A percentile compares a stretch with the other conserved stretches of the same genome.
phyloP scores from a whole-genome alignment of 2,329 filamentous ascomycete species.

The Talaromyces sp. region DNA sequence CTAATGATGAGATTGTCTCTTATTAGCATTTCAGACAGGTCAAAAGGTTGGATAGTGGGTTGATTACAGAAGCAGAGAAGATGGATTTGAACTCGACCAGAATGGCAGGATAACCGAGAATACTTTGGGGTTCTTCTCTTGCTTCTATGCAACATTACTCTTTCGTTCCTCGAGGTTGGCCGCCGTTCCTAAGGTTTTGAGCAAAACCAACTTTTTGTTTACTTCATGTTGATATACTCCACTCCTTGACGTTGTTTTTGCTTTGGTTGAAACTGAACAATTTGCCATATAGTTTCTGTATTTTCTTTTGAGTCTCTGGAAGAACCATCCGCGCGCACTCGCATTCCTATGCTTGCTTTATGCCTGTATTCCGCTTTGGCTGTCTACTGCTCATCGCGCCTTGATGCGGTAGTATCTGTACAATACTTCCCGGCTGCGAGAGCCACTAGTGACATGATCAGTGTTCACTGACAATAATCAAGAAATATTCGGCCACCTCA shows the following conservation, averaged over 20 bases:
- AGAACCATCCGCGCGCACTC: slow-evolving; percentile 29
- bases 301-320: slow-evolving; percentile 27
- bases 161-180: slow-evolving; percentile 14
- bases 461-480: slow-evolving; percentile 1
- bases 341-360: slow-evolving; percentile 2
- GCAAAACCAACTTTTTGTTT: slow-evolving; percentile 13
- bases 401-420: slow-evolving; percentile 12
- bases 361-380: neutral
- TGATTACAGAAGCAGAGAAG: slow-evolving; percentile 26
- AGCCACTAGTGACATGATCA: slow-evolving; percentile 5
- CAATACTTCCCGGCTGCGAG: slow-evolving; percentile 9
- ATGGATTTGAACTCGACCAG: slow-evolving; percentile 29
- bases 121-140: slow-evolving; percentile 6
- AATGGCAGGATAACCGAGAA: slow-evolving; percentile 34
- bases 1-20: slow-evolving; percentile 36
- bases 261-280: slow-evolving; percentile 20
- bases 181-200: slow-evolving; percentile 7
- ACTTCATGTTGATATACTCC: slow-evolving; percentile 22
- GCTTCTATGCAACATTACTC: slow-evolving; percentile 8
- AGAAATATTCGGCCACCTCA: slow-evolving; percentile 15
- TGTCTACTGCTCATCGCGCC: slow-evolving; percentile 6
- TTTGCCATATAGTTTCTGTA: slow-evolving; percentile 27
- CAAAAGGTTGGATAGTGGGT: slow-evolving; percentile 29
- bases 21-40: slow-evolving; percentile 24
- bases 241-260: slow-evolving; percentile 26